Conservation (phyloP, 2,329 filamentous ascomycete genomes). For the Clarireedia hainanense region DNA sequence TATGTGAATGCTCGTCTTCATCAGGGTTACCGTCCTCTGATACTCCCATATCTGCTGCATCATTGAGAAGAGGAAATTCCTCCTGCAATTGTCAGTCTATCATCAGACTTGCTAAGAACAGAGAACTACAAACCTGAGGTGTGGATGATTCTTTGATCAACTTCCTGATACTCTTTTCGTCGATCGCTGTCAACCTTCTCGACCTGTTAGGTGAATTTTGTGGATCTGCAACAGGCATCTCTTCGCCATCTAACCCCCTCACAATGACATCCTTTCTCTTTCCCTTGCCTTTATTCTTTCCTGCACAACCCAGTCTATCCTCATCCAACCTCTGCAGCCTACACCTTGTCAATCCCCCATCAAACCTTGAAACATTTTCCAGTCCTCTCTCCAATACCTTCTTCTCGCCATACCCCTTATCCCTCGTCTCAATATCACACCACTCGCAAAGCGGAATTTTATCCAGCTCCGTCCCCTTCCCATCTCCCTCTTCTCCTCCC, state of each 20-base stretch:
- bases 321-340: conserved; percentile 35
- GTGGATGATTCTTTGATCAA: conserved; percentile 10
- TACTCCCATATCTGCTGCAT: conserved; percentile 16
- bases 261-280: not conserved
- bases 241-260: conserved; percentile 7
- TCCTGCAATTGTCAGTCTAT: not conserved
- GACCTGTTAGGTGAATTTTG: not conserved
- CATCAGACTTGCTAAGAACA: not conserved
- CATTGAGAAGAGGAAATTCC: conserved; percentile 12
- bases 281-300: not conserved
- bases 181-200: conserved; percentile 2
- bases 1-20: conserved; percentile 8
- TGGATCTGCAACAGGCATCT: not conserved
- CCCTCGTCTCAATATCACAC: conserved; percentile 35
- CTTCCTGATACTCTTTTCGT: conserved; percentile 11
- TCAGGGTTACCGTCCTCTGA: conserved; percentile 16
- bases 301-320: conserved; percentile 6
- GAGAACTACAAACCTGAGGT: not conserved
- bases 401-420: conserved; percentile 21
- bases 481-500: not conserved
- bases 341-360: conserved; percentile 39
- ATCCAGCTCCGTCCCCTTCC: conserved; percentile 34
- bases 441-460: conserved; percentile 42
- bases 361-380: conserved; percentile 35
- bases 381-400: conserved; percentile 36